Conservation (phyloP, 805 yeast species). For the Candida sonorensis region DNA sequence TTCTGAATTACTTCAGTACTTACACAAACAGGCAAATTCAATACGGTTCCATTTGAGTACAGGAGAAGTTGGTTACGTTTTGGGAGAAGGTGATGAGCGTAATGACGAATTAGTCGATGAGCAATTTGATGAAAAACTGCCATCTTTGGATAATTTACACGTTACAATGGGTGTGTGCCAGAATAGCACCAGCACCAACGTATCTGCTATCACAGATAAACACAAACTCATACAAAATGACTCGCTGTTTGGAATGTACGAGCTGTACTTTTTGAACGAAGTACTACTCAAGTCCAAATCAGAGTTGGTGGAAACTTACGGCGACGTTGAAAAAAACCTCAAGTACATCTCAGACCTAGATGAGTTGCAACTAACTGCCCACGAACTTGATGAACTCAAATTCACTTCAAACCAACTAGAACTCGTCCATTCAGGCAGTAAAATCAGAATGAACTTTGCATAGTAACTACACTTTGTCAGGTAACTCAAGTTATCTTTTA, state of each 20-base stretch:
- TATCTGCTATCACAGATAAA: no score
- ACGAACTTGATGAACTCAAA: constrained; percentile 10
- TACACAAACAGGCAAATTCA: no score
- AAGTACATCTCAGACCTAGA: constrained; percentile 14
- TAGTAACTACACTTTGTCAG: not conserved
- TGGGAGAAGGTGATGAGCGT: constrained; percentile 9
- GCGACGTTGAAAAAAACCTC: constrained; percentile 7
- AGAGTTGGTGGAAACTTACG: constrained; percentile 13
- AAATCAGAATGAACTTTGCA: constrained; percentile 4
- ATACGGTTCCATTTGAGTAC: no score
- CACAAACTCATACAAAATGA: no score
- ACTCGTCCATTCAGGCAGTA: constrained; percentile 10
- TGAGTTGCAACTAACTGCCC: constrained; percentile 2
- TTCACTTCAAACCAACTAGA: constrained; percentile 9
- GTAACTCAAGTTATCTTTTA: no score
- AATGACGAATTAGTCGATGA: constrained; percentile 17
- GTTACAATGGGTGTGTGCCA: constrained; percentile 17
- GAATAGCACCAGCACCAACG: no score
- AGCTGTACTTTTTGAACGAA: constrained; percentile 19
- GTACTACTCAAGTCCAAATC: constrained; percentile 17
- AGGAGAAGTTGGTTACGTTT: constrained; percentile 5
- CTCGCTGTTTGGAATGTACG: constrained; percentile 23
- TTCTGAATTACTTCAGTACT: no score
- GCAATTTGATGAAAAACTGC: constrained; percentile 6
- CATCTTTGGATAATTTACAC: constrained; percentile 10